Evolutionary conservation across 2,329 filamentous ascomycete genomes (phyloP).

Genomic region (Diplodia intermedia): DNA sequence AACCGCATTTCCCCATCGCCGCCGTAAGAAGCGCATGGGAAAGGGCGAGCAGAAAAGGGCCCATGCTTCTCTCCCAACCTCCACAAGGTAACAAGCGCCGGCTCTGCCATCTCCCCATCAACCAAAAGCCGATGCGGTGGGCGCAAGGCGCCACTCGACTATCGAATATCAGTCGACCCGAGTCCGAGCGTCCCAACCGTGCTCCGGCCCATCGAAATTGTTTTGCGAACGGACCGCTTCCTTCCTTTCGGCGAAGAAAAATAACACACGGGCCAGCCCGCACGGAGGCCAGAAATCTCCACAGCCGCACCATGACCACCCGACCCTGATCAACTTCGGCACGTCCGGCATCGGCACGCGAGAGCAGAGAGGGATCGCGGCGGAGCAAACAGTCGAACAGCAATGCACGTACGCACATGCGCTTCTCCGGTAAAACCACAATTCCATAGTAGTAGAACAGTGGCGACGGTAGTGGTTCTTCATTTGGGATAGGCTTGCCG

Average conservation of each 20-base stretch:
- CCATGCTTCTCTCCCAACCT: not conserved
- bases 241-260: not conserved
- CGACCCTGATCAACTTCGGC: constrained; percentile 5
- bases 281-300: not conserved
- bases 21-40: not conserved
- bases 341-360: not conserved
- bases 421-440: too few relatives aligned
- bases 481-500: not conserved
- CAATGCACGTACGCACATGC: too few relatives aligned
- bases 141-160: constrained; percentile 9
- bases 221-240: constrained; percentile 2
- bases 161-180: constrained; percentile 22
- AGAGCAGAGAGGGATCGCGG: too few relatives aligned
- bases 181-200: constrained; percentile 6
- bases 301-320: constrained; percentile 1
- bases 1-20: not conserved
- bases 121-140: not conserved
- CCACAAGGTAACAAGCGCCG: not conserved
- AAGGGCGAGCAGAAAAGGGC: too few relatives aligned
- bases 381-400: not conserved
- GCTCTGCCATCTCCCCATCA: not conserved
- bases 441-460: too few relatives aligned
- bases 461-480: not conserved
- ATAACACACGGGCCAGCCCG: not conserved
- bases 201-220: not conserved